phyloP scores from a whole-genome alignment of 805 yeast genomes.

The Metschnikowia gelsemii region DNA sequence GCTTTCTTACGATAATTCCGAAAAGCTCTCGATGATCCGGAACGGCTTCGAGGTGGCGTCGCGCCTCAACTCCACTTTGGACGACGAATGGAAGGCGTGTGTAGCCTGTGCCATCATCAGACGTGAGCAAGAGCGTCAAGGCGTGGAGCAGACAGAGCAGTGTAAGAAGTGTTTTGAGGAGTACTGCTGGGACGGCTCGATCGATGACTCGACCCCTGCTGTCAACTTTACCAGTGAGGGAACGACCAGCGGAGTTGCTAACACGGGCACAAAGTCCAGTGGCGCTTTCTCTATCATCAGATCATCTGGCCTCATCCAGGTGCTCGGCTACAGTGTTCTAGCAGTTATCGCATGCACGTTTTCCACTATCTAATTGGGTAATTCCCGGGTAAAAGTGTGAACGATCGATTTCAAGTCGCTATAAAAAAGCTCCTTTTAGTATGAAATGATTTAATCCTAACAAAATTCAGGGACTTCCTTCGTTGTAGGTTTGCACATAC shows the following conservation, averaged over 20 bases:
- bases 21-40: constrained; percentile 26
- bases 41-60: constrained; percentile 31
- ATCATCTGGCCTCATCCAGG: constrained; percentile 11
- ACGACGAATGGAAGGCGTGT: constrained; percentile 68
- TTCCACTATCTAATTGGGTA: constrained; percentile 3
- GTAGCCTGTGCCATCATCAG: constrained; percentile 81
- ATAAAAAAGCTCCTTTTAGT: too few relatives aligned
- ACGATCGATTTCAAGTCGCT: too few relatives aligned
- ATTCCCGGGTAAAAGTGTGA: too few relatives aligned
- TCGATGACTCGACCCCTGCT: constrained; percentile 19
- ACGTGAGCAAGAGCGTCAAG: constrained; percentile 70
- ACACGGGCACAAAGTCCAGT: constrained; percentile 23
- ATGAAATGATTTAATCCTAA: too few relatives aligned
- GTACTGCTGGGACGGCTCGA: constrained; percentile 74
- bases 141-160: constrained; percentile 59
- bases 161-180: constrained; percentile 68
- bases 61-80: constrained; percentile 59
- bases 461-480: too few relatives aligned
- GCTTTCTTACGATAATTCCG: constrained; percentile 25
- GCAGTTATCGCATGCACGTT: constrained; percentile 21
- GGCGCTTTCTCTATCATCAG: constrained; percentile 19
- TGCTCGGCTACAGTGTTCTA: constrained; percentile 25
- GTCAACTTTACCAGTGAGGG: constrained; percentile 44
- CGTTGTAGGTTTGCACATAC: too few relatives aligned
- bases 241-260: constrained; percentile 28